phyloP scores from a whole-genome alignment of 2,329 filamentous ascomycete genomes.

The Microthyrium microscopicum region DNA sequence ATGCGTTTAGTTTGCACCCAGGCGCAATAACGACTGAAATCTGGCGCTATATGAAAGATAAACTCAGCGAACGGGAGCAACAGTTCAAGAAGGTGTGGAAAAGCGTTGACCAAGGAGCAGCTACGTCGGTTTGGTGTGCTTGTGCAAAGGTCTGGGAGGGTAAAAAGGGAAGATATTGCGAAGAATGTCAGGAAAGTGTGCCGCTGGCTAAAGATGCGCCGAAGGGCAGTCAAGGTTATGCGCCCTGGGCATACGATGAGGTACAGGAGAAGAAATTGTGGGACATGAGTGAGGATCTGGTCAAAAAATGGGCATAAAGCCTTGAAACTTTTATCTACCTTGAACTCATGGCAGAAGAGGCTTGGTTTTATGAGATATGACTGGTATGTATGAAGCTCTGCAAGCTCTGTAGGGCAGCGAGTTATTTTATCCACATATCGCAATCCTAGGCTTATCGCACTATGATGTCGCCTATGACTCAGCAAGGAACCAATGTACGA shows the following conservation, averaged over 20 bases:
- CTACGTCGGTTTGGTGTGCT: conserved; percentile 31
- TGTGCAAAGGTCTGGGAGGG: conserved; percentile 26
- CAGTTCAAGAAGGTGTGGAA: conserved; percentile 1
- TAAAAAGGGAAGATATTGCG: conserved; percentile 30
- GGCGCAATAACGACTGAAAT: conserved; percentile 24
- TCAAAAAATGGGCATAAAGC: too few species aligned
- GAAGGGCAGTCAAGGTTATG: conserved; percentile 14
- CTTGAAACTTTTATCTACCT: too few species aligned
- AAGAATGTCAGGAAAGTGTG: conserved; percentile 21
- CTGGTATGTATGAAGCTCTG: too few species aligned
- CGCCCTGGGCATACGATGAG: conserved; percentile 20
- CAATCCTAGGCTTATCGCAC: too few species aligned
- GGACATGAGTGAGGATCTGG: conserved; percentile 20
- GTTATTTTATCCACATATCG: too few species aligned
- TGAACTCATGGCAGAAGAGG: too few species aligned
- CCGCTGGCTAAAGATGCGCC: conserved; percentile 12
- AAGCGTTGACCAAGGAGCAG: conserved; percentile 28
- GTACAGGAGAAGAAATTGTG: conserved; percentile 25
- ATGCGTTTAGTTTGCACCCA: conserved; percentile 30
- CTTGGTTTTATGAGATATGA: too few species aligned
- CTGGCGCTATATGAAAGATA: conserved; percentile 2
- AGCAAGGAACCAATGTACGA: too few species aligned
- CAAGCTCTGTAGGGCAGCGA: too few species aligned
- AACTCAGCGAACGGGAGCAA: neutral
- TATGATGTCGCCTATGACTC: too few species aligned